Evolutionary conservation across 495 filamentous ascomycete genomes (phyloP), one percentile per base, ranked within the genome.

Genomic region (Ascodesmis nigricans): DNA sequence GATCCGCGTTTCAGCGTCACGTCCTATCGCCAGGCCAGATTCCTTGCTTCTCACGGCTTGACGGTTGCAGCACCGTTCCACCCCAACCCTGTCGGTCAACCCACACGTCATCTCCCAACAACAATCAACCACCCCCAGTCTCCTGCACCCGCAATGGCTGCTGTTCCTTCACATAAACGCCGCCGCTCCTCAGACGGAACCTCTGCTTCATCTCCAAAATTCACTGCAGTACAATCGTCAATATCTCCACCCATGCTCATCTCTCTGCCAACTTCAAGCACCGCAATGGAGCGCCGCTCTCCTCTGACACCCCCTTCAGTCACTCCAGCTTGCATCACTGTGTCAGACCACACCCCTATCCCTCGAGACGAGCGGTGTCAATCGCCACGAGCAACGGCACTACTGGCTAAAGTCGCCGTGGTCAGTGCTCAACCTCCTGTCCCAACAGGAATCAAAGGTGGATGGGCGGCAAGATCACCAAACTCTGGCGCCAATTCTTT

Each of bases 261-360:
- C 25, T 47, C 47, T 36, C 32, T 52, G 21, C 48, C 48, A 27
- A 35, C 36, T 21, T 38, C 36, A 24, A 29, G 44, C 25, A 35
- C 29, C 38, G 33, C 40, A 36, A 29, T 44, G 33, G 41, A 44
- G 20, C 20, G 36, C 15, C 48, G 47, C 10, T 46, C 47, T 14
- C 47, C 48, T 35, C 35, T 52, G 29, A 52, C 49, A 18, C 49
- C 48, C 28, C 47, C 49, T 15, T 51, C 49, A 10, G 49, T 52
- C 13, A 51, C 48, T n/a, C 48, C 48, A 1, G 39, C 48, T 18
- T 51, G 47, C 7, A 43, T 52, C 21, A 45, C 48, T 15, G 43
- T 46, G 25, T 47, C 44, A 3, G 47, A 43, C 6, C 43, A 43
- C 10, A 46, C 44, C 22, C 38, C 48, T 9, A 39, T 47, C 34